Evolutionary conservation across 768 basidiomycete genomes (phyloP).

Genomic region (Boletus speciosus): DNA sequence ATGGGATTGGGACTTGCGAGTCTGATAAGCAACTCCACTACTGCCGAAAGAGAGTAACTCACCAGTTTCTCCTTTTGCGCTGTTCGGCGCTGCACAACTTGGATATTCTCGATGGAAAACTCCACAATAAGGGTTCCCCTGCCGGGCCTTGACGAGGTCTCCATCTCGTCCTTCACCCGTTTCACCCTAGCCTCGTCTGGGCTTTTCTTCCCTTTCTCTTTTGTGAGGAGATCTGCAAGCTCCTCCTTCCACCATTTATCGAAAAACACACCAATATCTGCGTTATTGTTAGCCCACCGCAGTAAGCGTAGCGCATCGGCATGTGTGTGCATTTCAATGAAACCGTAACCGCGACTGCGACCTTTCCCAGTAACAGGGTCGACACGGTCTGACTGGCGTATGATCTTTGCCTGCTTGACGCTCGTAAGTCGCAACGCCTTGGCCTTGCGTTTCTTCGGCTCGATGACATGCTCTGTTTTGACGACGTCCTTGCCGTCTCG

Average conservation of each 20-base stretch:
- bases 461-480: conserved; percentile 22
- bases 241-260: conserved; percentile 87
- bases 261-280: conserved; percentile 59
- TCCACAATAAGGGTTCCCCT: conserved; percentile 76
- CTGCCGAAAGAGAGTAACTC: background rate
- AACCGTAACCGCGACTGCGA: conserved; percentile 91
- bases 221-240: conserved; percentile 51
- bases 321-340: conserved; percentile 85
- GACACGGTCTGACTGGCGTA: conserved; percentile 84
- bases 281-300: conserved; percentile 93
- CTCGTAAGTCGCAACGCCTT: conserved; percentile 36
- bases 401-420: conserved; percentile 90
- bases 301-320: conserved; percentile 87
- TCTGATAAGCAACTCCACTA: background rate
- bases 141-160: conserved; percentile 35
- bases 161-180: conserved; percentile 56
- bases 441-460: conserved; percentile 23
- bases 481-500: conserved; percentile 27
- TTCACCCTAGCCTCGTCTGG: conserved; percentile 52
- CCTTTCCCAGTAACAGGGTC: conserved; percentile 86
- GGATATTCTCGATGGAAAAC: conserved; percentile 93
- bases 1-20: conserved; percentile 7
- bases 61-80: conserved; percentile 42
- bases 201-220: conserved; percentile 46
- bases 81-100: conserved; percentile 77